A percentile compares a stretch with the other conserved stretches of the same genome.
These are phyloP conservation scores for Capsicum chinense DNA, from an alignment of 257 asterid species.

Conservation along the genomic window DNA sequence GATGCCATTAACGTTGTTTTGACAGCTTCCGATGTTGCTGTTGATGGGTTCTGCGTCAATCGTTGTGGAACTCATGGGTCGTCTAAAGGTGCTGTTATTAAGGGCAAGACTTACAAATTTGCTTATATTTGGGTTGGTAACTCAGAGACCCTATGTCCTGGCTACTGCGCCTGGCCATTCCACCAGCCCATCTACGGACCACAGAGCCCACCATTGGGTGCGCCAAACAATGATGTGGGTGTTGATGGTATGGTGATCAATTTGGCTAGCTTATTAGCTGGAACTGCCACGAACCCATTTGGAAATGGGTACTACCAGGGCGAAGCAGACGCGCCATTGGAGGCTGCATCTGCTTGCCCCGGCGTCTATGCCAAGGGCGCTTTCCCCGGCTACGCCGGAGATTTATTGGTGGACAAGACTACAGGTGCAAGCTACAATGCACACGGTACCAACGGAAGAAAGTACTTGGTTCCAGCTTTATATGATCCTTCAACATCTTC, in stretches of 20 bases:
- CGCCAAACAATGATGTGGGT: constrained; percentile 64
- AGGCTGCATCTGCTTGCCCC: constrained; percentile 64
- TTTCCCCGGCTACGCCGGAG: constrained; percentile 65
- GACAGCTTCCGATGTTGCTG: constrained; percentile 59
- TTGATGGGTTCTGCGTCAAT: constrained; percentile 58
- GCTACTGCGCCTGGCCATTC: constrained; percentile 70
- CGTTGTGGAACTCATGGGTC: constrained; percentile 65
- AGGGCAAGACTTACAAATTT: constrained; percentile 49
- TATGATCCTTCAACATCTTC: constrained; percentile 51
- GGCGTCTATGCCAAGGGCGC: constrained; percentile 63
- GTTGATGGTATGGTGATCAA: constrained; percentile 54
- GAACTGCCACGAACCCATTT: constrained; percentile 61
- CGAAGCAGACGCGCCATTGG: constrained; percentile 56
- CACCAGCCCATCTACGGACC: constrained; percentile 70
- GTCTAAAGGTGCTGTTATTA: constrained; percentile 15
- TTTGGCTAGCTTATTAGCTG: constrained; percentile 60
- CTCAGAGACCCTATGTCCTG: constrained; percentile 62
- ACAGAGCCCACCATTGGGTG: constrained; percentile 49
- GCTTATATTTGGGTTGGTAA: constrained; percentile 72
- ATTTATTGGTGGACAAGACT: constrained; percentile 54
- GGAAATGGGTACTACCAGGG: constrained; percentile 63
- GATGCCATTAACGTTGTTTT: constrained; percentile 57
- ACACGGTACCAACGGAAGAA: constrained; percentile 48
- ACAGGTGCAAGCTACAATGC: constrained; percentile 68
- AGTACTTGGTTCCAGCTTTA: constrained; percentile 55